Percentiles rank a stretch among this genome's conserved stretches.
Evolutionary conservation across 768 basidiomycete genomes (phyloP).

Genomic region (Mycena galopus): DNA sequence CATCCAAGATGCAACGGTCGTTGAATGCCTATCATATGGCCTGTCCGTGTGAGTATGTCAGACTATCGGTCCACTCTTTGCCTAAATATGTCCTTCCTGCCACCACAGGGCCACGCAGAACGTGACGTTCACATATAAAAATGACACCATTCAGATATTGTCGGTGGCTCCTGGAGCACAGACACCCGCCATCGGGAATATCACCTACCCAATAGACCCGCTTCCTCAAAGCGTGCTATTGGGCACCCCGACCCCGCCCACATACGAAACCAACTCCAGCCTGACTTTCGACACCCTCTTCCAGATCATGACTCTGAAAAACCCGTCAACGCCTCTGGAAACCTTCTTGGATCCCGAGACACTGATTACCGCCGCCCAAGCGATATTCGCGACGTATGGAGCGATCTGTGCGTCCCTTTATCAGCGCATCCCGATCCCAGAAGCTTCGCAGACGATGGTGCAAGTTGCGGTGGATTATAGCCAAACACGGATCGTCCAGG

Average conservation of each 20-base stretch:
- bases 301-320: conserved; percentile 17
- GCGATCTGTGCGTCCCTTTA: conserved; percentile 11
- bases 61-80: background rate
- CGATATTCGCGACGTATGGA: conserved; percentile 7
- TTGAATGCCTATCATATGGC: conserved; percentile 4
- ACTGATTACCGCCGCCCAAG: conserved; percentile 8
- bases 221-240: background rate
- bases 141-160: background rate
- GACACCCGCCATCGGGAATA: background rate
- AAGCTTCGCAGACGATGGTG: background rate
- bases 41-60: background rate
- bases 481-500: conserved; percentile 13
- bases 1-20: conserved; percentile 6
- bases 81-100: no score
- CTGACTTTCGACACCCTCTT: conserved; percentile 12
- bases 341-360: conserved; percentile 7
- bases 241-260: no score
- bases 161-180: background rate
- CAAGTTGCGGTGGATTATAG: background rate
- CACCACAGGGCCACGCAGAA: conserved; percentile 8
- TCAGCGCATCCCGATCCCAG: background rate
- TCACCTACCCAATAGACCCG: background rate
- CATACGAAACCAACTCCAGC: conserved; percentile 7
- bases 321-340: conserved; percentile 14
- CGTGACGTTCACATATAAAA: conserved; percentile 3